A percentile compares a stretch with the other conserved stretches of the same genome.
phyloP scores from a whole-genome alignment of 2,329 filamentous ascomycete species.

The Trichoderma sp. region DNA sequence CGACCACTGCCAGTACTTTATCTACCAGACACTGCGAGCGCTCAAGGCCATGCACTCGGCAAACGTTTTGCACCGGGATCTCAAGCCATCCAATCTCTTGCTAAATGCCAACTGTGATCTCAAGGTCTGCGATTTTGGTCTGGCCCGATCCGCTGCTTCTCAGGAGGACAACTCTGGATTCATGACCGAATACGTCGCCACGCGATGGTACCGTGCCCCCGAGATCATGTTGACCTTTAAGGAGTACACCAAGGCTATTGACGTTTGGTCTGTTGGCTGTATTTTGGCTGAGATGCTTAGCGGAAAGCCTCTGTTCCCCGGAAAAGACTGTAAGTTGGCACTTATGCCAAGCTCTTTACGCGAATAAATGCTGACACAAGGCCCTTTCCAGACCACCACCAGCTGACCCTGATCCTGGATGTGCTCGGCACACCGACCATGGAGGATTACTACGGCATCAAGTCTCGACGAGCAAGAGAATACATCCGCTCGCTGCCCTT shows the following conservation, averaged over 20 bases:
- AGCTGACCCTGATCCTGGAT: slow-evolving; percentile 94
- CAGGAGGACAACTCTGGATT: slow-evolving; percentile 99
- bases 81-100: slow-evolving; percentile 96
- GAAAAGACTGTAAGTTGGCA: slow-evolving; percentile 83
- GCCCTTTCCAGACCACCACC: slow-evolving; percentile 76
- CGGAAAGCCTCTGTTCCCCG: slow-evolving; percentile 96
- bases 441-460: slow-evolving; percentile 99
- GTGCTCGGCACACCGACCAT: slow-evolving; percentile 97
- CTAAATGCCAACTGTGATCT: slow-evolving; percentile 98
- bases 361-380: background rate
- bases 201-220: slow-evolving; percentile 96
- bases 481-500: slow-evolving; percentile 98
- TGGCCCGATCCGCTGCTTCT: slow-evolving; percentile 91
- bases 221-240: slow-evolving; percentile 99
- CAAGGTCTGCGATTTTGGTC: slow-evolving; percentile 98
- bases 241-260: slow-evolving; percentile 99
- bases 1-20: slow-evolving; percentile 99
- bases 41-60: slow-evolving; percentile 99
- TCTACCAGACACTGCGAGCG: slow-evolving; percentile 97
- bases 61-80: slow-evolving; percentile 93
- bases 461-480: slow-evolving; percentile 93
- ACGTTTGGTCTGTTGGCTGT: slow-evolving; percentile 98
- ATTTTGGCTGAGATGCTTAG: slow-evolving; percentile 99
- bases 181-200: slow-evolving; percentile 99
- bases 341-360: background rate